A percentile compares a stretch with the other conserved stretches of the same genome.
phyloP scores from a whole-genome alignment of 2,329 filamentous ascomycete species.

The Alternaria sp. region DNA sequence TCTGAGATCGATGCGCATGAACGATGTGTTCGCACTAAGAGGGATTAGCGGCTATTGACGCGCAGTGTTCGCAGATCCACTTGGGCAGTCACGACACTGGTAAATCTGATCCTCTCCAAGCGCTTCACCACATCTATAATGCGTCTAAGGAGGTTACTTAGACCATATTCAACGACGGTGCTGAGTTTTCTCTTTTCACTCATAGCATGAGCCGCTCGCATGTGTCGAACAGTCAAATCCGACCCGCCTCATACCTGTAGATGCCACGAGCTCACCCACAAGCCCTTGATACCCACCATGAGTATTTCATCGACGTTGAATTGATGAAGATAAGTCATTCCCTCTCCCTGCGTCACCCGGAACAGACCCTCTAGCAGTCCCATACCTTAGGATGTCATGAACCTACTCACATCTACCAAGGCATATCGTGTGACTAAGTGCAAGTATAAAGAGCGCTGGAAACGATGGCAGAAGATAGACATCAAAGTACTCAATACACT shows the following conservation, averaged over 20 bases:
- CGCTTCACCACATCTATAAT: neutral
- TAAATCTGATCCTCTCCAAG: neutral
- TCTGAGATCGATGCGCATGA: neutral
- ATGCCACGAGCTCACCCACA: too few species aligned
- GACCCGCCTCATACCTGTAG: rapidly evolving
- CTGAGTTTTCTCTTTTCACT: neutral
- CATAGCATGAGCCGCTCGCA: neutral
- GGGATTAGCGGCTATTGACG: neutral
- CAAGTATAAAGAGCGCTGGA: too few species aligned
- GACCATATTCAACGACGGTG: neutral
- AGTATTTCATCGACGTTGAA: too few species aligned
- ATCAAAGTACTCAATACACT: too few species aligned
- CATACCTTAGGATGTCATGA: too few species aligned
- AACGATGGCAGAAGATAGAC: too few species aligned
- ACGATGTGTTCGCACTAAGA: neutral
- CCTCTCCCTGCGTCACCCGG: neutral
- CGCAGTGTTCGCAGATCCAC: neutral
- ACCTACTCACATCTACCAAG: too few species aligned
- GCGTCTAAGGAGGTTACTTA: neutral
- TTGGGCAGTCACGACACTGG: neutral
- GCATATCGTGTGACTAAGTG: too few species aligned
- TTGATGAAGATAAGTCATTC: too few species aligned
- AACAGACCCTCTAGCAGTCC: neutral
- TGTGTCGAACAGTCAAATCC: rapidly evolving
- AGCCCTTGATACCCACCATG: too few species aligned